These are phyloP conservation scores for Talaromyces sp. DNA, from an alignment of 2,329 filamentous ascomycete species.

Conservation along the genomic window DNA sequence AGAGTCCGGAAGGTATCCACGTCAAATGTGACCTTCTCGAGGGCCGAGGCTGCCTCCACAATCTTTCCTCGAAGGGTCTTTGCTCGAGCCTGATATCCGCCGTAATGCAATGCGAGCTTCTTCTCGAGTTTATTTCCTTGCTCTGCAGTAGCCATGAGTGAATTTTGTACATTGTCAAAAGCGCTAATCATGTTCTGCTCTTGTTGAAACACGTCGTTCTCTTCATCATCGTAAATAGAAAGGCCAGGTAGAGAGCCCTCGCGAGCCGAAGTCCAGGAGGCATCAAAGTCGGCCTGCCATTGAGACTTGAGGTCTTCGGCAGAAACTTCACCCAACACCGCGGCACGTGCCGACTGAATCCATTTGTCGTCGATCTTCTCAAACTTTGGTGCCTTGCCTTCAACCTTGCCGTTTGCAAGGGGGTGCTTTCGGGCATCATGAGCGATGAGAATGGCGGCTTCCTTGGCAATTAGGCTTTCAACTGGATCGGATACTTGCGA, in stretches of 20 bases:
- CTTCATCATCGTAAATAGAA: slow-evolving; percentile 71
- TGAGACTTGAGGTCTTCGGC: slow-evolving; percentile 46
- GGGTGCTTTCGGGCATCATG: slow-evolving; percentile 74
- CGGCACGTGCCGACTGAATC: slow-evolving; percentile 68
- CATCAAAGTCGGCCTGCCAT: slow-evolving; percentile 46
- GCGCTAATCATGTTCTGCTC: slow-evolving; percentile 59
- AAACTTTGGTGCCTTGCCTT: slow-evolving; percentile 56
- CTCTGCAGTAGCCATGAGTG: slow-evolving; percentile 69
- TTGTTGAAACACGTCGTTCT: slow-evolving; percentile 58
- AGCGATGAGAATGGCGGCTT: slow-evolving; percentile 74
- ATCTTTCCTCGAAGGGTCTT: slow-evolving; percentile 79
- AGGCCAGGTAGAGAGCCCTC: slow-evolving; percentile 63
- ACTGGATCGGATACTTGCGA: slow-evolving; percentile 57
- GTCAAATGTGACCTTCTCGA: slow-evolving; percentile 68
- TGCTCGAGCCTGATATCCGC: slow-evolving; percentile 83
- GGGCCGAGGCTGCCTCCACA: slow-evolving; percentile 64
- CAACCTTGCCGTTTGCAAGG: slow-evolving; percentile 61
- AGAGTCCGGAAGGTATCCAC: slow-evolving; percentile 70
- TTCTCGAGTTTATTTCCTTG: slow-evolving; percentile 85
- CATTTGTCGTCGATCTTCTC: slow-evolving; percentile 64
- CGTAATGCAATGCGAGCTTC: slow-evolving; percentile 80
- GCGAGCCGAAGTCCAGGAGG: slow-evolving; percentile 48
- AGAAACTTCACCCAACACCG: slow-evolving; percentile 66
- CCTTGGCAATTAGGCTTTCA: slow-evolving; percentile 66
- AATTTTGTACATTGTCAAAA: slow-evolving; percentile 70